Evolutionary conservation across 192 early-diverging fungal genomes (phyloP), one percentile per base, ranked within the genome.

Genomic region (Gamsiella multidivaricata): DNA sequence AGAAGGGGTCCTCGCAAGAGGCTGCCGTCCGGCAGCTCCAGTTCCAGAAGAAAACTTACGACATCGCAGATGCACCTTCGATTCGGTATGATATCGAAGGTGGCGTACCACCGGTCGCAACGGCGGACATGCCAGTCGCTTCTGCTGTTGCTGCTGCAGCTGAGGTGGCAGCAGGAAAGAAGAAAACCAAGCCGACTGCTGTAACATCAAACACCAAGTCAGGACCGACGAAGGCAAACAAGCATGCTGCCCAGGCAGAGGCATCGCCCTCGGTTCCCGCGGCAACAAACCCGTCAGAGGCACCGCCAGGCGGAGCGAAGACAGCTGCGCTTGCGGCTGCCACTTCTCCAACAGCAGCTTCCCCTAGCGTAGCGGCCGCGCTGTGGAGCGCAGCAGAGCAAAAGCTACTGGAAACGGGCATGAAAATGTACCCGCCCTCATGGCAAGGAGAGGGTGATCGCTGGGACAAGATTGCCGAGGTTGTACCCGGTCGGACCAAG

Each of bases 401-500:
- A 61, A 65, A 74, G 22, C 55, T 79, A 58, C 70, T 91, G 14
- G 89, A 91, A 54, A 52, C 78, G 0, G 90, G 88, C 6, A 68
- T 91, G 74, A 83, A 88, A 50, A 65, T 78, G 10, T 89, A 85
- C 62, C 90, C 90, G 15, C 84, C 86, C 0, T 70, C 75, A 0
- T 89, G 84, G 76, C 83, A 82, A 15, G 86, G 84, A 3, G 78
- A 82, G 29, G 86, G 76, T 8, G 90, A 91, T 41, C 83, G 90
- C 17, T 91, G 89, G 88, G 88, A 91, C 46, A 86, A 86, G 49
- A 87, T 91, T 61, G 86, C 90, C 3, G 79, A 70, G 23, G 60
- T 69, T 12, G 89, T 91, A 1, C 80, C 81, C 41, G 89, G 88
- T 0, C 80, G 86, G 22, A 83, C 86, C 15, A 90, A 88, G 57